phyloP scores from a whole-genome alignment of 1,284 basidiomycete genomes.

The Mrakiaceae sp. region DNA sequence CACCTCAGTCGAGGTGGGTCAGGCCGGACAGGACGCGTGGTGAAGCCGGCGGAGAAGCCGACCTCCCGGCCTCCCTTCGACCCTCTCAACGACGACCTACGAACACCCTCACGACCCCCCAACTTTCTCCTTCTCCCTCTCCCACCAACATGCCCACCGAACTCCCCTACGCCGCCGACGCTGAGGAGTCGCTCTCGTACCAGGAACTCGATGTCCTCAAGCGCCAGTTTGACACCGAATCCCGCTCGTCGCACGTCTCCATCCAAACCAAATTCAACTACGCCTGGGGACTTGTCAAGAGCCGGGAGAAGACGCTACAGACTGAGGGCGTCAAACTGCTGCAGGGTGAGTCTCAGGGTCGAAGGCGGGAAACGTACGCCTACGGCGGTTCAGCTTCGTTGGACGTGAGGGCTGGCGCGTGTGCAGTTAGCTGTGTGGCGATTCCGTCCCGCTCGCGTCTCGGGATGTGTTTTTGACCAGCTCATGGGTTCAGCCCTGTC shows the following conservation, averaged over 20 bases:
- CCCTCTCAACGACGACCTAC: no score
- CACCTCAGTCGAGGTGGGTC: no score
- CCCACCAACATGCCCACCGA: conserved; percentile 47
- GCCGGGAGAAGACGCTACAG: conserved; percentile 65
- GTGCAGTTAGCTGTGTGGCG: no score
- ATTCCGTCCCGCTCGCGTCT: no score
- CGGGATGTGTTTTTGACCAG: no score
- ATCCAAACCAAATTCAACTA: conserved; percentile 98
- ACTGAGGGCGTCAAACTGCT: conserved; percentile 81
- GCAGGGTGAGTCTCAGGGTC: conserved; percentile 52
- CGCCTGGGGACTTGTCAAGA: conserved; percentile 70
- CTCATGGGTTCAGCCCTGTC: no score
- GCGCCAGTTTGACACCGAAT: conserved; percentile 82
- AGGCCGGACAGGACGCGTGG: no score
- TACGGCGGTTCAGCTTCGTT: not conserved
- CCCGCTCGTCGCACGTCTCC: conserved; percentile 70
- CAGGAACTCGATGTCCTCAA: conserved; percentile 52
- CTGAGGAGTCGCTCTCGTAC: conserved; percentile 69
- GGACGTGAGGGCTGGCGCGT: not conserved
- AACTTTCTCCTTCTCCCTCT: no score
- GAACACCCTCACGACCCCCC: no score
- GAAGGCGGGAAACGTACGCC: no score
- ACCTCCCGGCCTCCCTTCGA: no score
- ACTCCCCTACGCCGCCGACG: conserved; percentile 93
- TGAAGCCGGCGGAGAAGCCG: no score